Evolutionary conservation across 2,329 filamentous ascomycete species (phyloP).

Genomic region (Ophiostoma angusticollis): DNA sequence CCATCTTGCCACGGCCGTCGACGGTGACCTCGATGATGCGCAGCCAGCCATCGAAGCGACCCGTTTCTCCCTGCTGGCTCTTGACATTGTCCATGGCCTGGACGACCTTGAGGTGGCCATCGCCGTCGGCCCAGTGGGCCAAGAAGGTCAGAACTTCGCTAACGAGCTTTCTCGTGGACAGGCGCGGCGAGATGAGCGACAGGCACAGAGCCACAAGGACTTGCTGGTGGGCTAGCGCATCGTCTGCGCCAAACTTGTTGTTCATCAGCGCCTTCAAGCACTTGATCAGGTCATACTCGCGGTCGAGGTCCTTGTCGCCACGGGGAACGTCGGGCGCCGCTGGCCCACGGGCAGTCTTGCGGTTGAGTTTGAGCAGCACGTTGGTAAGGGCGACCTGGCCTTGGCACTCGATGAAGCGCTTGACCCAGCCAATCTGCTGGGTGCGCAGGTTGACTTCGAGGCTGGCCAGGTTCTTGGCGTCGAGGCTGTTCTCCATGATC

Average conservation of each 20-base stretch:
- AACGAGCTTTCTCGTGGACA: constrained; percentile 87
- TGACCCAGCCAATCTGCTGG: constrained; percentile 96
- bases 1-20: constrained; percentile 97
- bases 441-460: constrained; percentile 89
- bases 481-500: constrained; percentile 91
- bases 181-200: constrained; percentile 73
- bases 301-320: constrained; percentile 68
- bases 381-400: constrained; percentile 94
- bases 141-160: constrained; percentile 94
- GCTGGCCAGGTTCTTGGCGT: constrained; percentile 81
- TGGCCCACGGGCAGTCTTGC: constrained; percentile 64
- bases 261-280: constrained; percentile 97
- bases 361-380: constrained; percentile 84
- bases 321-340: constrained; percentile 45
- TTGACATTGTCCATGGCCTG: constrained; percentile 90
- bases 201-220: constrained; percentile 79
- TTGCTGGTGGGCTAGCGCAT: constrained; percentile 80
- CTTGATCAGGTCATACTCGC: constrained; percentile 95
- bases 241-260: constrained; percentile 97
- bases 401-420: constrained; percentile 91
- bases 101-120: constrained; percentile 86
- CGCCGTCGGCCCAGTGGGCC: constrained; percentile 78
- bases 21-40: constrained; percentile 93
- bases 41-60: constrained; percentile 97
- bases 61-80: constrained; percentile 75